Percentiles rank a stretch among this genome's conserved stretches.
phyloP scores from a whole-genome alignment of 805 yeast species.

The Candida boidinii region DNA sequence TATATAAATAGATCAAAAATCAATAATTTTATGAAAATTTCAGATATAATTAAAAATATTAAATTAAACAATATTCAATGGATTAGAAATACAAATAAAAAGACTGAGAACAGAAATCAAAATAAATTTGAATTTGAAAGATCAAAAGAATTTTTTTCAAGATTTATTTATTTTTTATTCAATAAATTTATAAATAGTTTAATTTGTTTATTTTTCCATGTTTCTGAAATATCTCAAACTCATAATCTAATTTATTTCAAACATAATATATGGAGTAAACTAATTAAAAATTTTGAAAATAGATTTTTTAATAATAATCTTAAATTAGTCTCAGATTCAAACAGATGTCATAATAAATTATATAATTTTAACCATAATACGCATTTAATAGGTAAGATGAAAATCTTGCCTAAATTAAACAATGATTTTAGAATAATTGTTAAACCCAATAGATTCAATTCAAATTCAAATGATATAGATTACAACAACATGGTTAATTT shows the following conservation, averaged over 20 bases:
- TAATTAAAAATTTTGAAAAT: slow-evolving; percentile 33
- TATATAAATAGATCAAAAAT: no score
- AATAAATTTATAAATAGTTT: slow-evolving; percentile 34
- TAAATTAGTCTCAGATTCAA: slow-evolving; percentile 4
- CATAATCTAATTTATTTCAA: slow-evolving; percentile 40
- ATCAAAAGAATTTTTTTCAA: slow-evolving; percentile 27
- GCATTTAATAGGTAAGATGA: slow-evolving; percentile 30
- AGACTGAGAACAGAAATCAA: no score
- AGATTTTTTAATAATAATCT: slow-evolving; percentile 34
- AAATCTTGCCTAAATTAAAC: slow-evolving; percentile 51
- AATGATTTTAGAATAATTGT: slow-evolving; percentile 53
- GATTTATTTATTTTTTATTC: slow-evolving; percentile 55
- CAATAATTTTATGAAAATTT: slow-evolving; percentile 26
- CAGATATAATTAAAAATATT: slow-evolving; percentile 26
- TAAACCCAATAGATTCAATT: slow-evolving; percentile 43
- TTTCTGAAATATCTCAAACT: slow-evolving; percentile 45
- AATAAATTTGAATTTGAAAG: slow-evolving; percentile 34
- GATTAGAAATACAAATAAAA: slow-evolving; percentile 31
- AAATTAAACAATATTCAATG: slow-evolving; percentile 41
- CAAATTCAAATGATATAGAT: no score
- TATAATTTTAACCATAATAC: slow-evolving; percentile 10
- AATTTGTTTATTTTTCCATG: slow-evolving; percentile 51
- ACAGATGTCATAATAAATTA: slow-evolving; percentile 6
- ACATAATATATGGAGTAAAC: slow-evolving; percentile 46
- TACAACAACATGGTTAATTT: slow-evolving; percentile 27